These are phyloP conservation scores for Colletotrichum lentis DNA, from an alignment of 2,329 filamentous ascomycete species.

Conservation along the genomic window DNA sequence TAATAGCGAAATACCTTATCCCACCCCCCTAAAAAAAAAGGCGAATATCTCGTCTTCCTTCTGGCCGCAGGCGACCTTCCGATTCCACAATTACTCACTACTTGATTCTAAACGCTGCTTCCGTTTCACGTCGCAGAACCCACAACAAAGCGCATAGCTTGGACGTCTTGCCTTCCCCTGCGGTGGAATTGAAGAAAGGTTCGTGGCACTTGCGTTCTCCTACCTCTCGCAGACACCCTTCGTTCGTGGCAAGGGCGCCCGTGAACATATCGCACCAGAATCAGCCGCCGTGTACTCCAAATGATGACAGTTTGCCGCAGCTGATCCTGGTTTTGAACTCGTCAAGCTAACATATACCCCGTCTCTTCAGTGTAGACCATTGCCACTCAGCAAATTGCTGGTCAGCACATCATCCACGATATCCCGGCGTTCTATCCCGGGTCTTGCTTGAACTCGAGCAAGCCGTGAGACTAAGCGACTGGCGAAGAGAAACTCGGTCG, in stretches of 20 bases:
- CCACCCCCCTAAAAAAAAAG: constrained; percentile 48
- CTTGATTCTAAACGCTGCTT: constrained; percentile 42
- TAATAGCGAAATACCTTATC: constrained; percentile 56
- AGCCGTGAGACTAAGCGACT: constrained; percentile 7
- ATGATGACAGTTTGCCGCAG: neutral
- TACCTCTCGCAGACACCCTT: neutral
- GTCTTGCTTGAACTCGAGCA: neutral
- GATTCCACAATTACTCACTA: constrained; percentile 53
- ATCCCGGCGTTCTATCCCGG: neutral
- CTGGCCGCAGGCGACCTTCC: constrained; percentile 67
- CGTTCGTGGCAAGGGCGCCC: too few relatives aligned
- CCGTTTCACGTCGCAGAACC: constrained; percentile 34
- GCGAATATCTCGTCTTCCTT: constrained; percentile 49
- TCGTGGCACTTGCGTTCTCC: neutral
- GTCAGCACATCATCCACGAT: neutral
- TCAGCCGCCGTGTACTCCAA: neutral
- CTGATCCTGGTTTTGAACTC: neutral
- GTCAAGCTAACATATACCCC: constrained; percentile 17
- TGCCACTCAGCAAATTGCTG: neutral
- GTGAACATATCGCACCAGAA: neutral
- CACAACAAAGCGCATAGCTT: constrained; percentile 7
- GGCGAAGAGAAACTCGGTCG: constrained; percentile 21
- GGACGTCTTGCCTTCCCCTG: constrained; percentile 23
- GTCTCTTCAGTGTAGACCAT: constrained; percentile 11
- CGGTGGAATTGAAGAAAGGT: constrained; percentile 27